Evolutionary conservation across 2,329 filamentous ascomycete genomes (phyloP).

Genomic region (Hymenoscyphus albidus): DNA sequence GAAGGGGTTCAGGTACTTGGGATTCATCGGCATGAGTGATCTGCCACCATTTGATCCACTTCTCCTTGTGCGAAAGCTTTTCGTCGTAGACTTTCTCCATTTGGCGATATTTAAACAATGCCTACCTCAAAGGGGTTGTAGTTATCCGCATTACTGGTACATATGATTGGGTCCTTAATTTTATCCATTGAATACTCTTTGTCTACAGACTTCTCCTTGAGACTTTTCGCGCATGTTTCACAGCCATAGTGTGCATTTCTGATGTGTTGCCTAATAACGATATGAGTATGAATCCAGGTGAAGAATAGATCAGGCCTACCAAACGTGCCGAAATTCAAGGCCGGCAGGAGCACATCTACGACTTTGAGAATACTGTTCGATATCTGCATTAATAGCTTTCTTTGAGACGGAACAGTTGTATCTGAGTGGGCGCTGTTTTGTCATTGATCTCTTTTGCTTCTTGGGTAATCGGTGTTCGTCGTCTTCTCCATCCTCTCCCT

Average conservation of each 20-base stretch:
- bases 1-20: not conserved
- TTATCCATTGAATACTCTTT: not conserved
- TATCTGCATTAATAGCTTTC: not conserved
- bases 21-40: slow-evolving; percentile 10
- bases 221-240: not conserved
- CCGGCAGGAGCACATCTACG: not conserved
- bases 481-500: not conserved
- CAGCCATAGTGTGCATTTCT: not conserved
- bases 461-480: not conserved
- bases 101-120: not conserved
- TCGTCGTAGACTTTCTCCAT: not conserved
- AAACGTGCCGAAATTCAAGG: not conserved
- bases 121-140: not conserved
- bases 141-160: not conserved
- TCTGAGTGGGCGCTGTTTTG: not conserved
- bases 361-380: not conserved
- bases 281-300: not conserved
- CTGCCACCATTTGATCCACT: not conserved
- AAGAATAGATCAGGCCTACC: not conserved
- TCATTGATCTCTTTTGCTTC: not conserved
- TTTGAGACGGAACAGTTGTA: not conserved
- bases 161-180: not conserved
- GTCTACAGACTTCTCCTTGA: not conserved
- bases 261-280: not conserved
- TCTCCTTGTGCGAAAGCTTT: not conserved